phyloP scores from a whole-genome alignment of 2,329 filamentous ascomycete species.

The Colletotrichum sansevieriae region DNA sequence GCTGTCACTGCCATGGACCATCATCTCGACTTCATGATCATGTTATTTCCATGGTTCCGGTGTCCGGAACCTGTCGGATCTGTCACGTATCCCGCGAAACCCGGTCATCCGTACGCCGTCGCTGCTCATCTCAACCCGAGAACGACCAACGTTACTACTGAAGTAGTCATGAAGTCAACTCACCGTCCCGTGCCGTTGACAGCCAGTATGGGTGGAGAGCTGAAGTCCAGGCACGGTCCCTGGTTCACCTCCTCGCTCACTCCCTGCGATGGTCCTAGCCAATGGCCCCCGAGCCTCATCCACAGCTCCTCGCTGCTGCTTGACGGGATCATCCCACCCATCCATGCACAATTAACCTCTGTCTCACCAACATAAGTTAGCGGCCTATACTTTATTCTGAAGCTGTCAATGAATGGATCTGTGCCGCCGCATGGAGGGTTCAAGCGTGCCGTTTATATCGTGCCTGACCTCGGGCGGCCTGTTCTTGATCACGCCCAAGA shows the following conservation, averaged over 20 bases:
- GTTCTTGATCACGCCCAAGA: neutral
- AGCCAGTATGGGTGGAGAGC: neutral
- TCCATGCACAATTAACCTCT: constrained; percentile 40
- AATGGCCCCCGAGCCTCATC: constrained; percentile 1
- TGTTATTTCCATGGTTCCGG: no score
- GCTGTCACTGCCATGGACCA: no score
- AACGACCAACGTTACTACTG: neutral
- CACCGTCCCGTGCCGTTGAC: neutral
- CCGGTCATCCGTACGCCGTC: no score
- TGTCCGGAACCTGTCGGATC: neutral
- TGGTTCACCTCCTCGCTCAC: neutral
- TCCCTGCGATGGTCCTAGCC: neutral
- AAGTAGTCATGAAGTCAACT: neutral
- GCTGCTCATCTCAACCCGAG: neutral
- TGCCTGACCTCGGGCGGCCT: neutral
- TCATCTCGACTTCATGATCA: no score
- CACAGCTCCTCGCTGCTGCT: neutral
- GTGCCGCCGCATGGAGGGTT: neutral
- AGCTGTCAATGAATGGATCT: constrained; percentile 10
- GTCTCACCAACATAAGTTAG: constrained; percentile 21
- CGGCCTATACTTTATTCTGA: neutral
- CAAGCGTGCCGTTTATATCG: constrained; percentile 24
- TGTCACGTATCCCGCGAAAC: neutral
- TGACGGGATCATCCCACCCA: constrained; percentile 13
- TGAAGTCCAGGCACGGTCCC: constrained; percentile 9